Base-by-base conservation (phyloP, 306 rosid species). In the Hippophae tibetana region DNA sequence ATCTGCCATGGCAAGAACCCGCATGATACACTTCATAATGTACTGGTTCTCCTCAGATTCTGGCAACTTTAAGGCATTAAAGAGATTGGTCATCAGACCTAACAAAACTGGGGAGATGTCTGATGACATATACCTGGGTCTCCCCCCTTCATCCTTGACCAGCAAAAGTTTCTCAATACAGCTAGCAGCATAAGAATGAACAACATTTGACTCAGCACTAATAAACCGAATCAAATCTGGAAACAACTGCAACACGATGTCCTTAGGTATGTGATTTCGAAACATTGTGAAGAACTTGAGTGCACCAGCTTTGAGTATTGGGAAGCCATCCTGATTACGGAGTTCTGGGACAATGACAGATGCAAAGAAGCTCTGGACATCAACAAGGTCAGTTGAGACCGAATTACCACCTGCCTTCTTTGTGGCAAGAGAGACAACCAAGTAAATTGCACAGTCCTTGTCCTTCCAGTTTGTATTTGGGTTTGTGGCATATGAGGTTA, bases 41-140 rank as follows among this genome's bases (percentile, higher is more conserved):
- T 92, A 92, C 10, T 88, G 99, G 70, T 88, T 92, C 72, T 92
- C 99, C 68, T 88, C 99, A 2, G 96, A 92, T 61, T 92, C 99
- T 41, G 83, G 83, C 74, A 82, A 67, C 77, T 82, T 85, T 46
- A 92, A 75, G 64, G 96, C 86, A 68, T 60, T 76, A 59, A 92
- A 92, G 61, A 92, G 99, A 62, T 84, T 84, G 62, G 63, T 82
- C 99, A 92, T 88, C 73, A 88, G 80, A 71, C 52, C 70, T 8
- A 67, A 53, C 41, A 88, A 85, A 67, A 78, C 7, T 3, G 95
- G 88, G 65, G 80, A 76, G 61, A 88, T 76, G 54, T 92, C 99
- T 23, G 69, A 56, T 10, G 93, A 79, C 14, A 61, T 78, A 63
- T 79, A 92, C 25, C 83, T 84, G 9, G 85, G 68, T 52, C 61